phyloP scores from a whole-genome alignment of 768 basidiomycete species.

The Tricholoma sp. region DNA sequence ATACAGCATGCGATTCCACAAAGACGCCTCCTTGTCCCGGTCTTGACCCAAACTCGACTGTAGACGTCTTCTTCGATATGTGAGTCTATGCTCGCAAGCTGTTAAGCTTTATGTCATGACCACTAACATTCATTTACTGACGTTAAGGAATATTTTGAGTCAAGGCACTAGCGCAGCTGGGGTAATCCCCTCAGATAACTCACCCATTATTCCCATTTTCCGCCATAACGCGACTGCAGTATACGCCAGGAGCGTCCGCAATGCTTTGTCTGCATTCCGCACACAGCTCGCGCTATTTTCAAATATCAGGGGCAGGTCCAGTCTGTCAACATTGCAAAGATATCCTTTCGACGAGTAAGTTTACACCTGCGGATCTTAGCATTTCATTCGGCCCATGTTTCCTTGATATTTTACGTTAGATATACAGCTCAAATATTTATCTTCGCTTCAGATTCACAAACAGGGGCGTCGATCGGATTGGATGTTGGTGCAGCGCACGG shows the following conservation, averaged over 20 bases:
- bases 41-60: background rate
- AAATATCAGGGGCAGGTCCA: background rate
- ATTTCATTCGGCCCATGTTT: no score
- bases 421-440: background rate
- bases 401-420: background rate
- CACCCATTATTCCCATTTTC: background rate
- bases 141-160: background rate
- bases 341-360: constrained; percentile 1
- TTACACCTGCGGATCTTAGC: background rate
- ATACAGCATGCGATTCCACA: background rate
- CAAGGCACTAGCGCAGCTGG: background rate
- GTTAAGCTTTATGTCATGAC: background rate
- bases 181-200: background rate
- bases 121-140: background rate
- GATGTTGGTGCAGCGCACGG: background rate
- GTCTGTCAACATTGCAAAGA: background rate
- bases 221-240: background rate
- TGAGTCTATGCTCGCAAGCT: background rate
- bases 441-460: background rate
- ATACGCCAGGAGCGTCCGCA: background rate
- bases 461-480: background rate
- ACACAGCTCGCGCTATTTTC: background rate
- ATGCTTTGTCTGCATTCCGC: background rate
- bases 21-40: background rate
- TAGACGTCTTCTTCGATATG: background rate